These are phyloP conservation scores for Melastoma candidum DNA, from an alignment of 441 rosid species.

Conservation along the genomic window DNA sequence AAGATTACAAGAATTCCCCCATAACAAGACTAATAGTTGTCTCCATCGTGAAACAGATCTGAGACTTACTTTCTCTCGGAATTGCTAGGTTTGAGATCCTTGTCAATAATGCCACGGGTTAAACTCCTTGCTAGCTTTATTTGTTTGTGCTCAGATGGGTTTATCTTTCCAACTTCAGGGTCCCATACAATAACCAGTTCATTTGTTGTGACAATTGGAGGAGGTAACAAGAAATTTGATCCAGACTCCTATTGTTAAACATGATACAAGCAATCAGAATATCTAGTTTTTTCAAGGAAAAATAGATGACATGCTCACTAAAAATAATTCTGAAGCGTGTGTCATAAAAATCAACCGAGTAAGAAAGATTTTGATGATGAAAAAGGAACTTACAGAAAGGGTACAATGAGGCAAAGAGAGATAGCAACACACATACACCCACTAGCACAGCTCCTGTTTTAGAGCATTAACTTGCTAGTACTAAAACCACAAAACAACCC, in stretches of 20 bases:
- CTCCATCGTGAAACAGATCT: neutral
- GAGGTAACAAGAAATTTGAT: constrained; percentile 73
- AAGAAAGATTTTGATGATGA: too few relatives aligned
- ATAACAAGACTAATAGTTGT: neutral
- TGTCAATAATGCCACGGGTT: constrained; percentile 90
- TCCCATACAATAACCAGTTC: constrained; percentile 95
- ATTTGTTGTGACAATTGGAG: constrained; percentile 86
- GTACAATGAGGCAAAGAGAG: too few relatives aligned
- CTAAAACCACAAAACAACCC: too few relatives aligned
- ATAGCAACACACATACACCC: too few relatives aligned
- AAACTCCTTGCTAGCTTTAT: constrained; percentile 95
- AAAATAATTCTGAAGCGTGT: too few relatives aligned
- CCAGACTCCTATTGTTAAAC: constrained; percentile 60
- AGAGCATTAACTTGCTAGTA: too few relatives aligned
- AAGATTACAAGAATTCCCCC: neutral
- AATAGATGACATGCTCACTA: too few relatives aligned
- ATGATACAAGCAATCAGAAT: constrained; percentile 6
- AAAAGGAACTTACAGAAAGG: too few relatives aligned
- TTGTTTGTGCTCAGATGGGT: constrained; percentile 97
- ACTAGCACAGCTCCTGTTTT: too few relatives aligned
- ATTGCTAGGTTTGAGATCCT: constrained; percentile 91
- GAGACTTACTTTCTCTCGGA: constrained; percentile 73
- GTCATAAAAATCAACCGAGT: too few relatives aligned
- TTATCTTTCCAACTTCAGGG: constrained; percentile 81
- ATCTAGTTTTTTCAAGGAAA: too few relatives aligned